Conservation (phyloP, 2,329 filamentous ascomycete genomes). For the Exophiala lecanii-corni region DNA sequence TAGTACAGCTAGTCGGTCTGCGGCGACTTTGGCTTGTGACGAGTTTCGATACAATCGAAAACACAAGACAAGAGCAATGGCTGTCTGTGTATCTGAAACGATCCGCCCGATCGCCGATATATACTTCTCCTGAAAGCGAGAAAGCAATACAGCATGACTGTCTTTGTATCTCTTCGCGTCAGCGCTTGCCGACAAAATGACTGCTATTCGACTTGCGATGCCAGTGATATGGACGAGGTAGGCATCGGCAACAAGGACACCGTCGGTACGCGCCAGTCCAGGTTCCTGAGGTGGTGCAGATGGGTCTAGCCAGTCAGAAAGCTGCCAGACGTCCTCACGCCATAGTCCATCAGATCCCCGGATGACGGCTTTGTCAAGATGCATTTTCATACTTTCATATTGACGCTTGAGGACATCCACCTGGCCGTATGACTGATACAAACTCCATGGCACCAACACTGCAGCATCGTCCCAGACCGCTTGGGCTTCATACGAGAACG, state of each 20-base stretch:
- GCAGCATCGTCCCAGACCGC: constrained; percentile 37
- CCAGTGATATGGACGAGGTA: constrained; percentile 35
- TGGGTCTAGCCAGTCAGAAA: constrained; percentile 40
- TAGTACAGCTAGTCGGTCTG: constrained; percentile 26
- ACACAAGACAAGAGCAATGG: constrained; percentile 22
- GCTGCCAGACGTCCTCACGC: constrained; percentile 32
- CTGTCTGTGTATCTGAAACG: constrained; percentile 33
- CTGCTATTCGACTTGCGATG: constrained; percentile 29
- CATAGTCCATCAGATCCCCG: constrained; percentile 33
- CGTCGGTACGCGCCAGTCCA: constrained; percentile 31
- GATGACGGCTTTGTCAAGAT: constrained; percentile 33
- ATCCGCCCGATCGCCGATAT: constrained; percentile 28
- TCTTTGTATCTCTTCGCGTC: constrained; percentile 26
- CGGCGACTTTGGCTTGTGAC: constrained; percentile 4
- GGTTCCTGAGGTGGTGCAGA: constrained; percentile 33
- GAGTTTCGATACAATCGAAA: constrained; percentile 26
- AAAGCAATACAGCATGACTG: constrained; percentile 22
- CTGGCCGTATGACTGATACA: constrained; percentile 35
- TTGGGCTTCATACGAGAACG: not conserved
- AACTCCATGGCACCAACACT: constrained; percentile 33
- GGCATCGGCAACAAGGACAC: constrained; percentile 35
- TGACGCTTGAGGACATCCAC: constrained; percentile 32
- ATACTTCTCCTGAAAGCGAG: constrained; percentile 30
- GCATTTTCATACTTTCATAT: constrained; percentile 33
- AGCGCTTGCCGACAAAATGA: constrained; percentile 21